Evolutionary conservation across 2,329 filamentous ascomycete species (phyloP), one percentile per base, ranked within the genome.

Genomic region (Domatiomyces catenatus): DNA sequence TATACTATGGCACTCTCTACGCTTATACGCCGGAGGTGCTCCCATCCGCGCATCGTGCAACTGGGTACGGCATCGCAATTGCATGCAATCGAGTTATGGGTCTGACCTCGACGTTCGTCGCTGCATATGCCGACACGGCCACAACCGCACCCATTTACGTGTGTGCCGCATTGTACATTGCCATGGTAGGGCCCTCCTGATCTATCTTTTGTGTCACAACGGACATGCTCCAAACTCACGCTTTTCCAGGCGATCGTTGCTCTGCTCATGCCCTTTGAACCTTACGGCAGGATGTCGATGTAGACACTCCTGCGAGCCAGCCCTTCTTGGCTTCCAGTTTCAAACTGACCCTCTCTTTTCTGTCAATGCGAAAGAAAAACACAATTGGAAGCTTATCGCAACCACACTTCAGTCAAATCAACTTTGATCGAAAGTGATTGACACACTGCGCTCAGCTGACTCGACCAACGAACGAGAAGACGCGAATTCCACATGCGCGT

Each of bases 1-100:
- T 86, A 58, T 64, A 88, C 81, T 88, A 86, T 58, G 83, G 83
- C 0, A 83, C 88, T 0, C 67, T 88, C 0, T 88, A 88, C 61
- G 76, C 79, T 0, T 89, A 86, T 59, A 89, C 84, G 0, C 84
- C 85, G 0, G 84, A 89, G 61, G 73, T 88, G 42, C 48, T 60
- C 22, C 77, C 20, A 74, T 80, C 74, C 44, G 81, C 82, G 0
- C 83, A 88, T 59, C 73, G 84, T 2, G 81, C 82, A 0, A 88
- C 84, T 0, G 84, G 84, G 8, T 87, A 86, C 60, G 83, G 82
- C 1, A 75, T 87, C 44, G 77, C 81, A 0, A 83, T 86, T 28
- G 80, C 76, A 0, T 78, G 76, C 54, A 87, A 87, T 58, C 73
- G 83, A 1, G 63, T 86, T 56, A 86, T 86, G 83, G 83, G 83